A percentile compares a stretch with the other conserved stretches of the same genome.
phyloP scores from a whole-genome alignment of 2,329 filamentous ascomycete genomes.

The Lomentospora prolificans region DNA sequence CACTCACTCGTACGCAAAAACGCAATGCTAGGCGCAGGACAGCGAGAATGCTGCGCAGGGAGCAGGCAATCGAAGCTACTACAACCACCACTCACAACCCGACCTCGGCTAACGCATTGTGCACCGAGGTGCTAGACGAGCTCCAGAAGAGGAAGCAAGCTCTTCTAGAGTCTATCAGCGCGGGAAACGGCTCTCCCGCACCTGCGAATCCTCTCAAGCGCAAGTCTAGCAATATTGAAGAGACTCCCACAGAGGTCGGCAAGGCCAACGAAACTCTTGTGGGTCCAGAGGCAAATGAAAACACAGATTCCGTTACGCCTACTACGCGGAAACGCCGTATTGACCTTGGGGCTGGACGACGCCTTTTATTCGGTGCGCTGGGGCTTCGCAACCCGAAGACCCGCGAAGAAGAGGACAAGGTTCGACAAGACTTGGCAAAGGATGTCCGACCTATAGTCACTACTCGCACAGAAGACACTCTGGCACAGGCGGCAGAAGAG shows the following conservation, averaged over 20 bases:
- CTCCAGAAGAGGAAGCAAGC: constrained; percentile 30
- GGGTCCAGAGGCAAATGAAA: background rate
- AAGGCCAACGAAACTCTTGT: background rate
- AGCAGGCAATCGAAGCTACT: too few relatives aligned
- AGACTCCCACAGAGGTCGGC: background rate
- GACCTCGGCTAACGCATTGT: constrained; percentile 3
- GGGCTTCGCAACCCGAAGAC: constrained; percentile 60
- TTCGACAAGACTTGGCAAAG: constrained; percentile 50
- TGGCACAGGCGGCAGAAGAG: constrained; percentile 5
- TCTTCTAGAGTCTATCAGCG: constrained; percentile 23
- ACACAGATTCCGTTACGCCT: background rate
- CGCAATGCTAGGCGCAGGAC: constrained; percentile 39
- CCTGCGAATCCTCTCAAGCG: background rate
- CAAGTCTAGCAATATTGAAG: background rate
- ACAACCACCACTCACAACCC: too few relatives aligned
- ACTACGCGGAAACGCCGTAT: constrained; percentile 13
- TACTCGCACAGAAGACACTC: background rate
- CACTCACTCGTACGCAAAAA: constrained; percentile 31
- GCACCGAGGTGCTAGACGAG: constrained; percentile 14
- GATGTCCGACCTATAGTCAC: constrained; percentile 32
- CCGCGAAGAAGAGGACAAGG: constrained; percentile 55
- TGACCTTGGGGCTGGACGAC: constrained; percentile 50
- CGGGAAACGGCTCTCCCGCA: background rate
- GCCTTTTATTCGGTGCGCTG: constrained; percentile 63
- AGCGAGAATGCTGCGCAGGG: background rate